phyloP scores from a whole-genome alignment of 495 filamentous ascomycete species.

The Recurvomyces mirabilis region DNA sequence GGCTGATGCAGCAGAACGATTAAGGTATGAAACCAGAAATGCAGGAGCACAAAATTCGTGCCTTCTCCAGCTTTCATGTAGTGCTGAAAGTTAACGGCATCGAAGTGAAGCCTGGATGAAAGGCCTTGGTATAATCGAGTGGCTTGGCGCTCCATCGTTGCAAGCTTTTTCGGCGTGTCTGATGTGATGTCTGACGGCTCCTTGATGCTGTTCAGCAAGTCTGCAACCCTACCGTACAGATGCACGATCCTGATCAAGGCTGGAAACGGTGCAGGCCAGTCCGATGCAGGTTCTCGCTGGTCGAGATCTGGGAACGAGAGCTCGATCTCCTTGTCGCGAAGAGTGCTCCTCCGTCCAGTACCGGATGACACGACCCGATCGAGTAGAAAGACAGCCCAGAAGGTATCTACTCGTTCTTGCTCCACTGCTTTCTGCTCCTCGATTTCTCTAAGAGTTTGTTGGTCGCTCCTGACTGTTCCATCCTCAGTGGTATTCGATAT shows the following conservation, averaged over 20 bases:
- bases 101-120: conserved; percentile 62
- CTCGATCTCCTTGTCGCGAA: conserved; percentile 73
- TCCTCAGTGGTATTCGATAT: neutral
- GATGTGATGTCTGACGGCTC: conserved; percentile 61
- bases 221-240: conserved; percentile 69
- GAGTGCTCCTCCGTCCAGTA: conserved; percentile 66
- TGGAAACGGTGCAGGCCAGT: conserved; percentile 66
- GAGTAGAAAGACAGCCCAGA: conserved; percentile 78
- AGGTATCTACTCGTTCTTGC: conserved; percentile 67
- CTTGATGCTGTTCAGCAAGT: conserved; percentile 72
- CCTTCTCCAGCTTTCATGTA: conserved; percentile 68
- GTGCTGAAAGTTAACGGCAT: conserved; percentile 62
- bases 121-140: conserved; percentile 69
- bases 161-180: conserved; percentile 56
- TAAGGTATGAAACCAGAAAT: conserved; percentile 83
- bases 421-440: conserved; percentile 46
- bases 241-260: conserved; percentile 71
- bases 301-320: conserved; percentile 57
- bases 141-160: conserved; percentile 63
- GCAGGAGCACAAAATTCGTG: conserved; percentile 74
- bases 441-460: conserved; percentile 32
- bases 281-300: conserved; percentile 44
- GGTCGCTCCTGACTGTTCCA: conserved; percentile 4
- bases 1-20: conserved; percentile 78
- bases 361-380: conserved; percentile 78